Evolutionary conservation across 1,139 yeast species (phyloP).

Genomic region (Suhomyces bolitotheri): DNA sequence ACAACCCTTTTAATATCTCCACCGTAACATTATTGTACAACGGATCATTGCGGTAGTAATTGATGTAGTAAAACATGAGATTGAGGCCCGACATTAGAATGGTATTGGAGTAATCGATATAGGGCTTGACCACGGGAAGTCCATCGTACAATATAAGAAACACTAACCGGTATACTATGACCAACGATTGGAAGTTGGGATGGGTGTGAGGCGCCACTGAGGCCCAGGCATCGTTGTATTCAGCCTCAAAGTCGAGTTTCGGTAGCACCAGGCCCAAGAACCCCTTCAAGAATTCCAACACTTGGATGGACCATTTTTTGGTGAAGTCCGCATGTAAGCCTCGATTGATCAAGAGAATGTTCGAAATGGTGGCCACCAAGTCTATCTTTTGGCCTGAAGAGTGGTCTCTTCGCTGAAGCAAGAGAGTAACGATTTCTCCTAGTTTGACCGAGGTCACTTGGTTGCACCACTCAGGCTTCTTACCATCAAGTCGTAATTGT

Average conservation of each 20-base stretch:
- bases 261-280: slow-evolving; percentile 11
- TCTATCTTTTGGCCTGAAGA: slow-evolving; percentile 17
- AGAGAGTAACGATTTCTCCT: slow-evolving; percentile 18
- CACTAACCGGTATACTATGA: slow-evolving; percentile 28
- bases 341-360: slow-evolving; percentile 30
- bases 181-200: slow-evolving; percentile 19
- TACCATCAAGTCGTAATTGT: slow-evolving; percentile 14
- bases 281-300: slow-evolving; percentile 20
- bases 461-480: slow-evolving; percentile 24
- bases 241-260: background rate
- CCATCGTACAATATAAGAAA: slow-evolving; percentile 31
- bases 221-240: background rate
- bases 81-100: slow-evolving; percentile 20
- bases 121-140: slow-evolving; percentile 10
- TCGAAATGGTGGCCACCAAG: slow-evolving; percentile 26
- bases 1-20: slow-evolving; percentile 32
- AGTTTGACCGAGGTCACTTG: slow-evolving; percentile 19
- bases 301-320: slow-evolving; percentile 16
- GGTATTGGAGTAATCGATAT: slow-evolving; percentile 16
- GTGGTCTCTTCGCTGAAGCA: slow-evolving; percentile 12
- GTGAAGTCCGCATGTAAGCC: slow-evolving; percentile 24
- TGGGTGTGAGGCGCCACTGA: background rate
- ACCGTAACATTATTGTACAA: slow-evolving; percentile 19
- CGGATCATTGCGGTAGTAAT: slow-evolving; percentile 10
- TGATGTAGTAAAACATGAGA: slow-evolving; percentile 12